These are phyloP conservation scores for Lactarius quietus DNA, from an alignment of 768 basidiomycete species.

Conservation along the genomic window DNA sequence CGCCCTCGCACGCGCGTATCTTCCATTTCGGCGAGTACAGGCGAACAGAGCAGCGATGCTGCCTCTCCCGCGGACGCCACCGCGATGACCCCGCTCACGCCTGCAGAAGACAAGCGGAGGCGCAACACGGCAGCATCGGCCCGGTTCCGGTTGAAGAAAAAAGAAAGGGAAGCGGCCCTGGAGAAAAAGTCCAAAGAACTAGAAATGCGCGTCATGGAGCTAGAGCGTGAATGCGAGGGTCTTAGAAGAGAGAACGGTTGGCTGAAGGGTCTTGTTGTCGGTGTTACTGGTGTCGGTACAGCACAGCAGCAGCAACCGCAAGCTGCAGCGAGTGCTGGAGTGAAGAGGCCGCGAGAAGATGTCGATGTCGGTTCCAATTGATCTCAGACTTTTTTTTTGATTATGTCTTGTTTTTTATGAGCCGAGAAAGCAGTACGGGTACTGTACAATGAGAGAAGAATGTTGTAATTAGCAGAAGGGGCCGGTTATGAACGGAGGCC, in stretches of 20 bases:
- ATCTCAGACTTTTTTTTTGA: neutral
- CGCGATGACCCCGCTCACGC: conserved; percentile 36
- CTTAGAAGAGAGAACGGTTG: conserved; percentile 88
- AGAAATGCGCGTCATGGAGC: conserved; percentile 68
- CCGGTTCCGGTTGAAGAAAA: conserved; percentile 93
- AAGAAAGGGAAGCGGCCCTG: conserved; percentile 87
- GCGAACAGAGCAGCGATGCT: conserved; percentile 33
- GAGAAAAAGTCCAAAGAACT: conserved; percentile 85
- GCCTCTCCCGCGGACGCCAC: conserved; percentile 27
- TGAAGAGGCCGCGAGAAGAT: conserved; percentile 28
- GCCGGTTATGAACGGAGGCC: neutral
- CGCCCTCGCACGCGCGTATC: conserved; percentile 40
- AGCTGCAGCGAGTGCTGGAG: conserved; percentile 16
- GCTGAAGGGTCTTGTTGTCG: conserved; percentile 87
- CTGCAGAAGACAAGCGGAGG: conserved; percentile 87
- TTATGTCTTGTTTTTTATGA: neutral
- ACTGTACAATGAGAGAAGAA: neutral
- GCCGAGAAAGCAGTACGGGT: neutral
- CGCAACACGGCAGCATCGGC: conserved; percentile 92
- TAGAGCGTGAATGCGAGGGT: conserved; percentile 90
- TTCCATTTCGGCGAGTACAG: conserved; percentile 37
- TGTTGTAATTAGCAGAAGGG: neutral
- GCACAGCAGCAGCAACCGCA: too few species aligned
- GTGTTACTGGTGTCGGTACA: conserved; percentile 70
- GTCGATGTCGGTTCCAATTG: neutral